A percentile compares a stretch with the other conserved stretches of the same genome.
Evolutionary conservation across 2,329 filamentous ascomycete species (phyloP).

Genomic region (Colletotrichum sp.): DNA sequence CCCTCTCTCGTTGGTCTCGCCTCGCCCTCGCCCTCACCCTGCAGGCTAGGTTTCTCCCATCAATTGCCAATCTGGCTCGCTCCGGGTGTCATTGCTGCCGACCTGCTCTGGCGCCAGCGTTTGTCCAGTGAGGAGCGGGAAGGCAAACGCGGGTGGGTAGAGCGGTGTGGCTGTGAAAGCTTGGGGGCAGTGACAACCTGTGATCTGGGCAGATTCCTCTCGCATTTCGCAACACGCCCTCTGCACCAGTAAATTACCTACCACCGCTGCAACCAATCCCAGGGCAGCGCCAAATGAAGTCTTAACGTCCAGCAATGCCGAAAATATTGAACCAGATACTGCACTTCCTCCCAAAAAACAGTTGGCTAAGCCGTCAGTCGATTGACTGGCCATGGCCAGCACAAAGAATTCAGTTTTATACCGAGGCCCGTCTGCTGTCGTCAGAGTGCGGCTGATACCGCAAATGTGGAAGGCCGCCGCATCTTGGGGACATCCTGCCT

Average conservation of each 20-base stretch:
- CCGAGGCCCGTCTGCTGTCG: slow-evolving; percentile 1
- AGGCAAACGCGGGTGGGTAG: background rate
- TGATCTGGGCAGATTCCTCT: background rate
- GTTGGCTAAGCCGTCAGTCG: background rate
- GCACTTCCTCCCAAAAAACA: background rate
- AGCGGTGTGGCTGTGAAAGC: slow-evolving; percentile 13
- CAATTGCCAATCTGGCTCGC: background rate
- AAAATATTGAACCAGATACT: background rate
- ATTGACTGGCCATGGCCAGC: background rate
- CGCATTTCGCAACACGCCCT: background rate
- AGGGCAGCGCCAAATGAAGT: background rate
- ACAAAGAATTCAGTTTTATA: background rate
- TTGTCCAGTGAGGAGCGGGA: background rate
- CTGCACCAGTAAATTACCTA: background rate
- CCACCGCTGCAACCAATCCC: background rate
- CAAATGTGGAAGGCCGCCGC: slow-evolving; percentile 17
- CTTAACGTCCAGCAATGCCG: background rate
- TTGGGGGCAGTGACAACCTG: background rate
- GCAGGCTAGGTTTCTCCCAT: background rate
- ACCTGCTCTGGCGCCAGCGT: background rate
- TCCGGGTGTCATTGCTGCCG: background rate
- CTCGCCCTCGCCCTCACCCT: background rate
- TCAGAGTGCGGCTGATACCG: slow-evolving; percentile 16
- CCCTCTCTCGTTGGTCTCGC: background rate
- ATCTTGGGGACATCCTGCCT: background rate